phyloP scores from a whole-genome alignment of 2,329 filamentous ascomycete species.

The Botrytis porri region DNA sequence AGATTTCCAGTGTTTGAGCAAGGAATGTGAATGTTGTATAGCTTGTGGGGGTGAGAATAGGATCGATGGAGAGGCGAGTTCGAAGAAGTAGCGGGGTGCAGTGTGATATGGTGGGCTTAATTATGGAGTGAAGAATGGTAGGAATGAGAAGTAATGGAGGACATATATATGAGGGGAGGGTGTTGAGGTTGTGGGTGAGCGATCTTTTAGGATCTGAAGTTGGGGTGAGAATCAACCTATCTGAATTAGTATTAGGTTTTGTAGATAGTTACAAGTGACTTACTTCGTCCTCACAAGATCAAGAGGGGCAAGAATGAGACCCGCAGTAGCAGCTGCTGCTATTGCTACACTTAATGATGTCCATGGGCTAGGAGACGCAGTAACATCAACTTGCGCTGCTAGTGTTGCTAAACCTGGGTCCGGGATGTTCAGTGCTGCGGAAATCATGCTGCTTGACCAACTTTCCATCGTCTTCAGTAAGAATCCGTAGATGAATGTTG shows the following conservation, averaged over 20 bases:
- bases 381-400: constrained; percentile 51
- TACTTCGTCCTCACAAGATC: constrained; percentile 80
- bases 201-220: constrained; percentile 75
- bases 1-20: constrained; percentile 74
- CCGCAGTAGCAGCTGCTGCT: constrained; percentile 65
- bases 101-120: constrained; percentile 79
- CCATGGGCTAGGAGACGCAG: constrained; percentile 81
- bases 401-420: constrained; percentile 65
- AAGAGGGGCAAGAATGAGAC: constrained; percentile 78
- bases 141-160: constrained; percentile 69
- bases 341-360: constrained; percentile 73
- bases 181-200: constrained; percentile 66
- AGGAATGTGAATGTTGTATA: constrained; percentile 83
- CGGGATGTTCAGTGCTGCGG: constrained; percentile 84
- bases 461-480: constrained; percentile 84
- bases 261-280: constrained; percentile 2
- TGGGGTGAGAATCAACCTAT: constrained; percentile 77
- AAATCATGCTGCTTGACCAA: constrained; percentile 87
- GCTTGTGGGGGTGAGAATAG: constrained; percentile 72
- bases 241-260: constrained; percentile 34
- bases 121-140: constrained; percentile 80
- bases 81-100: constrained; percentile 83
- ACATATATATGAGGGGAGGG: constrained; percentile 74
- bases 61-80: constrained; percentile 80
- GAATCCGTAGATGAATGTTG: constrained; percentile 87